Conservation (phyloP, 106 monocot genomes). For the Amphibolis antarctica region DNA sequence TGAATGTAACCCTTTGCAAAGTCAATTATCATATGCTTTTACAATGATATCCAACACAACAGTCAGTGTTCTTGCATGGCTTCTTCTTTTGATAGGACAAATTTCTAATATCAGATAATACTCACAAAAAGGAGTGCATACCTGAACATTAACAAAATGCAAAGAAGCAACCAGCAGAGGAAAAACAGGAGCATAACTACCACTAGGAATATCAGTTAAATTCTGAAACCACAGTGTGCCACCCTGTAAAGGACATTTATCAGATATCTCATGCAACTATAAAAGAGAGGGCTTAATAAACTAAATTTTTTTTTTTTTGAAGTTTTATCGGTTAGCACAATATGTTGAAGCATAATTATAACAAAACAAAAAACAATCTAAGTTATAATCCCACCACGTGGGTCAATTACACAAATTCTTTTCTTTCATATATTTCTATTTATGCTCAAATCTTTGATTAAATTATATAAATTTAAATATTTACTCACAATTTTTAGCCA, state of each 20-base stretch:
- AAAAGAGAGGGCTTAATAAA: neutral
- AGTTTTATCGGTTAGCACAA: too few relatives aligned
- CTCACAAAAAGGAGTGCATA: conserved; percentile 11
- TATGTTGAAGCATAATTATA: too few relatives aligned
- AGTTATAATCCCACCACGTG: too few relatives aligned
- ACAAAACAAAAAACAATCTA: too few relatives aligned
- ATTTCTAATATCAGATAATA: neutral
- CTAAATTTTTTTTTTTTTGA: too few relatives aligned
- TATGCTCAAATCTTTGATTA: too few relatives aligned
- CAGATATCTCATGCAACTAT: neutral
- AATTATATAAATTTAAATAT: too few relatives aligned
- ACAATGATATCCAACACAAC: neutral
- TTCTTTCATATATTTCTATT: too few relatives aligned
- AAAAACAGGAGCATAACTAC: conserved; percentile 45
- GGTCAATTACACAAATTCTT: too few relatives aligned
- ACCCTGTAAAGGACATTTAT: conserved; percentile 49
- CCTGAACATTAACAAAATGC: conserved; percentile 91
- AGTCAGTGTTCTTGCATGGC: neutral
- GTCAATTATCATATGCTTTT: neutral
- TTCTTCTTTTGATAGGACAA: neutral
- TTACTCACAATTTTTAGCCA: too few relatives aligned
- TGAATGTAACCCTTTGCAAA: neutral
- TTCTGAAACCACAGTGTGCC: conserved; percentile 87
- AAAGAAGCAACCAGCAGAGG: conserved; percentile 75
- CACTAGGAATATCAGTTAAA: conserved; percentile 62